A percentile compares a stretch with the other conserved stretches of the same genome.
Evolutionary conservation across 2,329 filamentous ascomycete genomes (phyloP).

Genomic region (Cladosporium sp.): DNA sequence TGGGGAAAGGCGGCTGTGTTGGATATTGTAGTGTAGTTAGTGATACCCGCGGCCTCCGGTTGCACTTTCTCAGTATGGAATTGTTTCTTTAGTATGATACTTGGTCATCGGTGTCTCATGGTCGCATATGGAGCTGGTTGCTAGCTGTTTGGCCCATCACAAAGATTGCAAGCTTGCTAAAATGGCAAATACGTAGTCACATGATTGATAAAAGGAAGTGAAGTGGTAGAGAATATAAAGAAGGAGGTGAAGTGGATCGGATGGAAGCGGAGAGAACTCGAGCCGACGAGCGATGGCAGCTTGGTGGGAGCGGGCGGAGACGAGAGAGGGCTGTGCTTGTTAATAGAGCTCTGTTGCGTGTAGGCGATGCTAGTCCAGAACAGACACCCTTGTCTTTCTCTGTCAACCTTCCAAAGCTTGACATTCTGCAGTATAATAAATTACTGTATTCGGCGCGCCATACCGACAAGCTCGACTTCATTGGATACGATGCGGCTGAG

Average conservation of each 20-base stretch:
- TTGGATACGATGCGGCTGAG: neutral
- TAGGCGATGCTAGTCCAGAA: neutral
- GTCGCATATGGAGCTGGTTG: neutral
- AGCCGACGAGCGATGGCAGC: neutral
- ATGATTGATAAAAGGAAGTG: neutral
- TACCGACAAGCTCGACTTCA: neutral
- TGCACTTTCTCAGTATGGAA: neutral
- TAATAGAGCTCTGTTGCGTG: neutral
- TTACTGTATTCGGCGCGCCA: neutral
- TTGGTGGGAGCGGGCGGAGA: neutral
- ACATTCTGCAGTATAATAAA: neutral
- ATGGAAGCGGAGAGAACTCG: constrained; percentile 2
- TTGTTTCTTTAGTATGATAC: neutral
- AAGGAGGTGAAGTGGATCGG: neutral
- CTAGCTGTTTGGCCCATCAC: neutral
- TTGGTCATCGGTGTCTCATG: neutral
- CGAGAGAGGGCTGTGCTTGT: neutral
- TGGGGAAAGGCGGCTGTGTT: neutral
- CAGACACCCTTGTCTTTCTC: neutral
- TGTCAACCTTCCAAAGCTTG: neutral
- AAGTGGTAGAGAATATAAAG: neutral
- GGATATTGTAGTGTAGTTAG: neutral
- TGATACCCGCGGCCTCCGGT: neutral
- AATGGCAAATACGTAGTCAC: neutral
- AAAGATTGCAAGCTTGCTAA: neutral